Conservation (phyloP, 2,329 filamentous ascomycete species). For the Erysiphe neolycopersici region DNA sequence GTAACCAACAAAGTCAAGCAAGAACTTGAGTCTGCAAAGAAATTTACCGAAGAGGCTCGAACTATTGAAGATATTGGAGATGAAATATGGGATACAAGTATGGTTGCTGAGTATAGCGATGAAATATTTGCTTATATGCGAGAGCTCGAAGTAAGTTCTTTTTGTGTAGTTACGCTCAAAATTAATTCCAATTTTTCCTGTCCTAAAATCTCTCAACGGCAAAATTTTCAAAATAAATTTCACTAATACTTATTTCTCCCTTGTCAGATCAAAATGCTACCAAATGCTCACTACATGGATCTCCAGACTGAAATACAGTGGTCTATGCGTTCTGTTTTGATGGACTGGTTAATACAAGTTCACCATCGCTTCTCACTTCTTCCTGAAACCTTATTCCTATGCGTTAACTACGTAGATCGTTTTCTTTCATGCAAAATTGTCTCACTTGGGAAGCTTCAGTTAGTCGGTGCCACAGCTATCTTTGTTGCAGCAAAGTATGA, state of each 20-base stretch:
- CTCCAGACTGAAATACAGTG: slow-evolving; percentile 92
- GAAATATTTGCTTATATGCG: slow-evolving; percentile 91
- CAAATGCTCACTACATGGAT: slow-evolving; percentile 89
- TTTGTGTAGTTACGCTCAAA: not conserved
- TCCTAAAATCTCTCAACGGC: slow-evolving; percentile 2
- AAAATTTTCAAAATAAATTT: not conserved
- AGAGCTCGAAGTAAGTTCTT: slow-evolving; percentile 43
- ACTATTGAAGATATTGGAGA: slow-evolving; percentile 59
- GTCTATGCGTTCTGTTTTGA: slow-evolving; percentile 92
- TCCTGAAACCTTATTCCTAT: slow-evolving; percentile 83
- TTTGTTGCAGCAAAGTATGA: slow-evolving; percentile 96
- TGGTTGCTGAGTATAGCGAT: slow-evolving; percentile 91
- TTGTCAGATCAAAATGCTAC: slow-evolving; percentile 45
- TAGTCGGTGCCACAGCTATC: slow-evolving; percentile 86
- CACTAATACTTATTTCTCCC: slow-evolving; percentile 8
- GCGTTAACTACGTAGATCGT: slow-evolving; percentile 90
- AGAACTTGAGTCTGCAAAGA: slow-evolving; percentile 38
- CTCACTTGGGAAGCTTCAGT: slow-evolving; percentile 78
- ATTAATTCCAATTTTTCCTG: not conserved
- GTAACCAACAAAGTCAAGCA: slow-evolving; percentile 39
- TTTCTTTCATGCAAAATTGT: slow-evolving; percentile 90
- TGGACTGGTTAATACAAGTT: slow-evolving; percentile 96
- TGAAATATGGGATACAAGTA: slow-evolving; percentile 78
- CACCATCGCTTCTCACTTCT: slow-evolving; percentile 75
- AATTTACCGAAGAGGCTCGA: slow-evolving; percentile 9